Conservation (phyloP, 202 grass and related monocot species). For the Carex arenaria region DNA sequence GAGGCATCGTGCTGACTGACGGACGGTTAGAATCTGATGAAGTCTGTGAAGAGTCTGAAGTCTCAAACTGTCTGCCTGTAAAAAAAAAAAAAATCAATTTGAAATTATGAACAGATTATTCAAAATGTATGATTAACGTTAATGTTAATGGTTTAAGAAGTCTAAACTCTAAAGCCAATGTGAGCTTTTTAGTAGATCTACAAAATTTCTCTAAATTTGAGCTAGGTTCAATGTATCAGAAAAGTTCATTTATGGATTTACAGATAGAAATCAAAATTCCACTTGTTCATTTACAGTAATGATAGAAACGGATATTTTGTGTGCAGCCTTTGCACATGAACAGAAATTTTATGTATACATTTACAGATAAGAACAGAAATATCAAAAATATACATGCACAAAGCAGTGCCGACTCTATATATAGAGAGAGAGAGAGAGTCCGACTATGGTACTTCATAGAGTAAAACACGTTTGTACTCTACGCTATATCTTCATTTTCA, state of each 20-base stretch:
- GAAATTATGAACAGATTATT: neutral
- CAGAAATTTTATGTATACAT: neutral
- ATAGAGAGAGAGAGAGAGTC: no score
- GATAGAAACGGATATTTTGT: neutral
- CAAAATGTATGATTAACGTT: neutral
- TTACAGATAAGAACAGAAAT: no score
- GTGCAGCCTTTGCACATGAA: neutral
- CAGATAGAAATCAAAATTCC: neutral
- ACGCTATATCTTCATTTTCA: no score
- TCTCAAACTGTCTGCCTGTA: slow-evolving; percentile 27
- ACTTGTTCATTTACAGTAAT: no score
- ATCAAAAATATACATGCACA: no score
- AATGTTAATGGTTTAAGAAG: no score
- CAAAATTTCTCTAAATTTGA: neutral
- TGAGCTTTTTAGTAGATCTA: neutral
- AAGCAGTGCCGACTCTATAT: no score
- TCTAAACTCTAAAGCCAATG: neutral
- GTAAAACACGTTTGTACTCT: no score
- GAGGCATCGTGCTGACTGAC: slow-evolving; percentile 25
- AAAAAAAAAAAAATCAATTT: neutral
- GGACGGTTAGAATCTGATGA: slow-evolving; percentile 27
- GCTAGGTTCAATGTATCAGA: neutral
- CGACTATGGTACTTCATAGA: no score
- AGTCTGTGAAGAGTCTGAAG: slow-evolving; percentile 30
- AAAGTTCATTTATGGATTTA: neutral